Evolutionary conservation across 2,329 filamentous ascomycete species (phyloP).

Genomic region (Talaromyces sp.): DNA sequence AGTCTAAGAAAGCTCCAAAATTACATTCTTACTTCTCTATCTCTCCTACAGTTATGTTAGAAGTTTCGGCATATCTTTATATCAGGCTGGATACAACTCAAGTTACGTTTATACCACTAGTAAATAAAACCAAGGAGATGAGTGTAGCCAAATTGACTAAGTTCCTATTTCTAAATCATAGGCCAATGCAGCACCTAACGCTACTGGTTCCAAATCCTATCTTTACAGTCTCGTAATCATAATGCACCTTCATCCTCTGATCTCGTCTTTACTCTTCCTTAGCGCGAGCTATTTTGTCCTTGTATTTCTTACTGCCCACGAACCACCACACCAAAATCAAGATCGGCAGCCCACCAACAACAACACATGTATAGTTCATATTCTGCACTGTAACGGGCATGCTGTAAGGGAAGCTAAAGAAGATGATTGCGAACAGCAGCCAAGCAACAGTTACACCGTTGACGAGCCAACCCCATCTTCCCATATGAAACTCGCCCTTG

Average conservation of each 20-base stretch:
- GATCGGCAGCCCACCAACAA: slow-evolving; percentile 42
- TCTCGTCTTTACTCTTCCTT: slow-evolving; percentile 31
- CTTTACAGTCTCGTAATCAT: not conserved
- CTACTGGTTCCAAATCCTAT: too few species aligned
- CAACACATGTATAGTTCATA: slow-evolving; percentile 52
- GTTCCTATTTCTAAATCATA: too few species aligned
- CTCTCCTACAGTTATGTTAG: too few species aligned
- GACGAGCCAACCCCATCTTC: slow-evolving; percentile 40
- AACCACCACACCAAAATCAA: slow-evolving; percentile 45
- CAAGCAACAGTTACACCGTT: slow-evolving; percentile 48
- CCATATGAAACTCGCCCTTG: slow-evolving; percentile 47
- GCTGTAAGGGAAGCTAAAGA: slow-evolving; percentile 46
- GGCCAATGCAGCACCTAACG: too few species aligned
- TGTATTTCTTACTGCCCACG: slow-evolving; percentile 24
- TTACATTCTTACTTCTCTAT: too few species aligned
- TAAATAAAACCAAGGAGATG: too few species aligned
- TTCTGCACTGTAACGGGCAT: slow-evolving; percentile 40
- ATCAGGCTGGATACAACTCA: too few species aligned
- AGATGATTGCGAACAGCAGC: slow-evolving; percentile 50
- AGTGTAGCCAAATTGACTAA: too few species aligned
- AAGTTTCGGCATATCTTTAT: too few species aligned
- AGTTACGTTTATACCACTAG: too few species aligned
- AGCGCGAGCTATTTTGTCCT: slow-evolving; percentile 27
- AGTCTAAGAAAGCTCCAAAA: too few species aligned
- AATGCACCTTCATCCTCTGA: not conserved